Conservation (phyloP, 805 yeast genomes). For the Starmerella stellata region DNA sequence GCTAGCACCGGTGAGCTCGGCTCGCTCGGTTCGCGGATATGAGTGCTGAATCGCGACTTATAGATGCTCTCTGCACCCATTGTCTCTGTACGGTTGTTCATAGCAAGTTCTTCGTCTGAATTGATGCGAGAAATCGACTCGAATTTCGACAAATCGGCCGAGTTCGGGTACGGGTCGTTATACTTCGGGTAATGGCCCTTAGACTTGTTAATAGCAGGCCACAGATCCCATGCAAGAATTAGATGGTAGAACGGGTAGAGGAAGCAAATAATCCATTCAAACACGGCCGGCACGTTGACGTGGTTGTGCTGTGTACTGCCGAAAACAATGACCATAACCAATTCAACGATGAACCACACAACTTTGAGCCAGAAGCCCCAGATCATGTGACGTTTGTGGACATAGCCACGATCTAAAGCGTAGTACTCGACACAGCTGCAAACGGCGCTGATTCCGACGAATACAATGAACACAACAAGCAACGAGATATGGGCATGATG, state of each 20-base stretch:
- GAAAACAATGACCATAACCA: slow-evolving; percentile 51
- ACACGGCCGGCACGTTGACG: slow-evolving; percentile 35
- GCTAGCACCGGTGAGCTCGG: no score
- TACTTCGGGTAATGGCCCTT: slow-evolving; percentile 17
- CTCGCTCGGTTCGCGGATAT: no score
- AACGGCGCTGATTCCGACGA: slow-evolving; percentile 37
- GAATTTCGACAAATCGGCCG: neutral
- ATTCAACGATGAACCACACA: slow-evolving; percentile 49
- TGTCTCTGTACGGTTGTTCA: neutral
- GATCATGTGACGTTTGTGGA: slow-evolving; percentile 20
- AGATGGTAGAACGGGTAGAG: slow-evolving; percentile 59
- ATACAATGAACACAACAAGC: slow-evolving; percentile 56
- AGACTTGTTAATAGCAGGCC: slow-evolving; percentile 35
- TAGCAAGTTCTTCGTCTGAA: neutral
- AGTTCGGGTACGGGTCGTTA: slow-evolving; percentile 10
- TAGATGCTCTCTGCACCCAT: no score
- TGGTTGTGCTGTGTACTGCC: slow-evolving; percentile 23
- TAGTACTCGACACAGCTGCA: slow-evolving; percentile 31
- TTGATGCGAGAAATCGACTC: neutral
- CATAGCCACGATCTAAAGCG: slow-evolving; percentile 31
- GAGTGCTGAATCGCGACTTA: no score
- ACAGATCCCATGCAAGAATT: slow-evolving; percentile 49
- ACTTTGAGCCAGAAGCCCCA: slow-evolving; percentile 33
- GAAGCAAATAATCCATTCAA: slow-evolving; percentile 80
- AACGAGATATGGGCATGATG: slow-evolving; percentile 39